phyloP scores from a whole-genome alignment of 768 basidiomycete genomes.

The Tylopilus felleus region DNA sequence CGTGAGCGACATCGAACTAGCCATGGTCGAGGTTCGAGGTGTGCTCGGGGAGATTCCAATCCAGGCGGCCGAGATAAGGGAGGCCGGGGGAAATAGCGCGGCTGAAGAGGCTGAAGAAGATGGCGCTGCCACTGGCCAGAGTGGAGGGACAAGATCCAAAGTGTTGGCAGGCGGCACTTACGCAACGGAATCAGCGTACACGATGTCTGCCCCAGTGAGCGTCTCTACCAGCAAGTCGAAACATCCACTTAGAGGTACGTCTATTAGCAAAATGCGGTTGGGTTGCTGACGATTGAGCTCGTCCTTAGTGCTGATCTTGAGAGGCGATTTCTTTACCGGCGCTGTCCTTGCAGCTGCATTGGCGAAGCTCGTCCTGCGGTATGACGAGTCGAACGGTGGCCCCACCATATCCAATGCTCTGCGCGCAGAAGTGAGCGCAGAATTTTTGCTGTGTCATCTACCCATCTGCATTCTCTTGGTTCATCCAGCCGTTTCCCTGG shows the following conservation, averaged over 20 bases:
- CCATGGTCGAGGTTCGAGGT: conserved; percentile 76
- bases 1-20: conserved; percentile 60
- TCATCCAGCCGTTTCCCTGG: too few species aligned
- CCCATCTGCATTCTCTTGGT: too few species aligned
- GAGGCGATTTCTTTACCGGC: conserved; percentile 97
- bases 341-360: conserved; percentile 85
- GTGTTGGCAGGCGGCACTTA: conserved; percentile 97
- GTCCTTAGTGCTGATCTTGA: conserved; percentile 70
- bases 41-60: conserved; percentile 98
- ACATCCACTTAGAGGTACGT: conserved; percentile 80
- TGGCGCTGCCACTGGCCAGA: conserved; percentile 32
- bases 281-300: neutral
- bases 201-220: conserved; percentile 54
- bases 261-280: neutral
- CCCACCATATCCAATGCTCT: conserved; percentile 61
- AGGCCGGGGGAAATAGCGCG: conserved; percentile 53
- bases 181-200: conserved; percentile 93
- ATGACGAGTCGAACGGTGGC: conserved; percentile 48
- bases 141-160: conserved; percentile 56
- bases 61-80: conserved; percentile 83
- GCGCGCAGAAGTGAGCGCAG: conserved; percentile 81
- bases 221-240: conserved; percentile 86
- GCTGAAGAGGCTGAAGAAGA: conserved; percentile 47
- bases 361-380: conserved; percentile 88
- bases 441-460: too few species aligned